Evolutionary conservation across 805 yeast genomes (phyloP), one percentile per base, ranked within the genome.

Genomic region (Isabelozyma gotoi): DNA sequence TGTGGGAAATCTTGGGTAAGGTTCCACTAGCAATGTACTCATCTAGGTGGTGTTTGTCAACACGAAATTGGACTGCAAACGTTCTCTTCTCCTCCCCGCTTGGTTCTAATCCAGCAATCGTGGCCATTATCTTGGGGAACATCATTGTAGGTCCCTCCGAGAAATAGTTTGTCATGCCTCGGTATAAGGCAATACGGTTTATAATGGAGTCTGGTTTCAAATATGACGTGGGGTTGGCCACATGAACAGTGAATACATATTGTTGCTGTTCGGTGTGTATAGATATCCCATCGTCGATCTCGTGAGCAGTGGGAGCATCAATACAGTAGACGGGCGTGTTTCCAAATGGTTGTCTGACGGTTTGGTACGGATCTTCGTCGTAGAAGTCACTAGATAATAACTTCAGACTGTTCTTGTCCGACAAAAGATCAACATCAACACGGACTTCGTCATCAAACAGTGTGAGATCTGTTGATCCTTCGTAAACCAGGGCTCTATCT

Each of bases 281-380:
- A 1, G 96, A 80, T 19, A 92, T 73, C 38, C 97, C 99, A 63
- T 92, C 99, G 62, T 92, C 99, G 46, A 94, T 85, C 62, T 94
- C 98, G 51, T 85, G 84, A 0, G 98, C 96, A 34, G 74, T 74
- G 3, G 71, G 78, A 2, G 84, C 74, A 64, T 94, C 99, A 45
- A 92, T 88, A 63, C 97, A 90, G 59, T 81, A 92, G 1, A 90
- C 82, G 0, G 78, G 75, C 10, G 76, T 55, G 36, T 73, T 64
- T 0, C 63, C 63, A 49, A 73, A 77, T 19, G 72, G 71, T n/a
- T 50, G 50, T 51, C 85, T 65, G 2, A 59, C 46, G 2, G 20
- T 17, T 2, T 44, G 43, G 39, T 63, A 43, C 0, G 74, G 73
- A 45, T 71, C 77, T 2, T 43, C 29, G 1, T 38, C 42, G 42